Conservation (phyloP, 2,329 filamentous ascomycete genomes). For the Sarocladiaceae sp. region DNA sequence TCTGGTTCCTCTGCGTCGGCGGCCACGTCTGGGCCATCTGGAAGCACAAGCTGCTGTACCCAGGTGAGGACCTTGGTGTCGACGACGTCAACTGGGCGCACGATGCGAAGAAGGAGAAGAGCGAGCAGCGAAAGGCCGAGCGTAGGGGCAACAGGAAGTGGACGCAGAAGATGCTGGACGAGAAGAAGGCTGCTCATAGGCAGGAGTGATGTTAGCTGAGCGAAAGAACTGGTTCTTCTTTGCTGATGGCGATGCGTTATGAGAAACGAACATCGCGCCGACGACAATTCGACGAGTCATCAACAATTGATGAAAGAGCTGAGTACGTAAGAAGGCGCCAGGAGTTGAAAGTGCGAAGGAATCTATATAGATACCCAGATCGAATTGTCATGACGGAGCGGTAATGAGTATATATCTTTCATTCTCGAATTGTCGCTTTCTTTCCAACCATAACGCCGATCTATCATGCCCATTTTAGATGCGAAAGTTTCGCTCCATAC, state of each 20-base stretch:
- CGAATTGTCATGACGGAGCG: too few species aligned
- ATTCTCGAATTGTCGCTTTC: background rate
- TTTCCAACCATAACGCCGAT: background rate
- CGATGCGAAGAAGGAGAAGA: conserved; percentile 13
- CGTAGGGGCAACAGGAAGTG: background rate
- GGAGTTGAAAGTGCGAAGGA: too few species aligned
- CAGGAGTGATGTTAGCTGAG: too few species aligned
- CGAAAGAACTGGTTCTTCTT: too few species aligned
- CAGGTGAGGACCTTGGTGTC: conserved; percentile 48
- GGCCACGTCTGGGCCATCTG: conserved; percentile 37
- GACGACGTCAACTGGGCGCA: conserved; percentile 22
- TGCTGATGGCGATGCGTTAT: too few species aligned
- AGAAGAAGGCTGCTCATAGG: too few species aligned
- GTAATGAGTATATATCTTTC: background rate
- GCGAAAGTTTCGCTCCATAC: too few species aligned
- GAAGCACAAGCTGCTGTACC: conserved; percentile 40
- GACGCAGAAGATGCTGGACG: background rate
- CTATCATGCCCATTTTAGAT: background rate
- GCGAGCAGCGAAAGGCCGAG: background rate
- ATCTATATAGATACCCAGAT: too few species aligned
- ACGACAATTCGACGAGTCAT: too few species aligned
- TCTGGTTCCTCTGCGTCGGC: conserved; percentile 43
- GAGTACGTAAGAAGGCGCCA: too few species aligned
- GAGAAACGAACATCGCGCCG: too few species aligned
- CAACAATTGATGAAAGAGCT: too few species aligned